Base-by-base conservation (phyloP, 768 basidiomycete species). In the Mrakia hoshinonis region DNA sequence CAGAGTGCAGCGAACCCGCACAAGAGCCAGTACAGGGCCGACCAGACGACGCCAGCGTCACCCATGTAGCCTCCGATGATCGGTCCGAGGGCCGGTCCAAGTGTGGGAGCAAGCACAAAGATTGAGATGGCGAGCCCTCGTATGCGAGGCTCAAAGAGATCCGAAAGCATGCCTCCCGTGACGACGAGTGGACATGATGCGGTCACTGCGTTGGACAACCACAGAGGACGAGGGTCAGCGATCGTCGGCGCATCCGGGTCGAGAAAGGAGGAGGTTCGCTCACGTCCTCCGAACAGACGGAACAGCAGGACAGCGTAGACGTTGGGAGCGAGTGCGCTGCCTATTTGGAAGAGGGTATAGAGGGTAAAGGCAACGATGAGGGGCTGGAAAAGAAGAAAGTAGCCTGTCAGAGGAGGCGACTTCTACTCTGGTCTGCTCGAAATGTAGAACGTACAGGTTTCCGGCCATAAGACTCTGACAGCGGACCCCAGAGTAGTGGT, bases 141-240 rank as follows among this genome's bases (percentile, higher is more conserved):
- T 46, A 77, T 77, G 48, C 80, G 78, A 9, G 74, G 74, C 58
- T 80, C 79, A 79, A 80, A 69, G n/a, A 69, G 61, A 48, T 69
- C 68, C 13, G 79, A 79, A 0, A 81, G 67, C 20, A 81, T 65
- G 0, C 79, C 81, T 6, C 81, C 81, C 1, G 81, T 78, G 58
- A 81, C 81, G 46, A 81, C 82, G 52, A 83, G 74, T 0, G 80
- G 78, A 38, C 80, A 79, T 1, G 79, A 73, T 7, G 81, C 82
- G 70, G 79, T 80, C 2, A 48, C 64, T 66, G 48, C 12, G n/a
- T n/a, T n/a, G n/a, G 46, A 31, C 7, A 62, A 9, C 10, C 11
- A 12, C 3, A 34, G 18, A 24, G 43, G 15, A 74, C 74, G 1
- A 55, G 22, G n/a, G 54, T 55, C 54, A 31, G 24, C n/a, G n/a